Base-by-base conservation (phyloP, 305 asterid species). In the Ajuga reptans region DNA sequence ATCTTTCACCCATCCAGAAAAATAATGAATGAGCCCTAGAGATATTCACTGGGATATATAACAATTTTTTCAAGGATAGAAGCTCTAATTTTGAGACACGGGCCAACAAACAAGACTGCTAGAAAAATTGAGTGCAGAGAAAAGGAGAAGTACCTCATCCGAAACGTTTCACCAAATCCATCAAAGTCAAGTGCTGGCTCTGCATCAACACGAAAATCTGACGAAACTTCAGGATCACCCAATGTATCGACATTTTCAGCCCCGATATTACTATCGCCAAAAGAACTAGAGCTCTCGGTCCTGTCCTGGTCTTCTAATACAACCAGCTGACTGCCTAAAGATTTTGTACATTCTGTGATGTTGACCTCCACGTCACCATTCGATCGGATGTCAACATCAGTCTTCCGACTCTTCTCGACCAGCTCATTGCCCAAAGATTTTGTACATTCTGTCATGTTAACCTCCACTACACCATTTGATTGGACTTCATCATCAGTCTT, bases 211-310 rank as follows among this genome's bases (percentile, higher is more conserved):
- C 21, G 74, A 57, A 82, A 79, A 36, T 72, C 77, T 11, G 94
- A 81, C 5, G 58, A 68, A 73, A 73, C 87, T 76, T 93, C 97
- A 43, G 77, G 59, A 52, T 86, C 86, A 34, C 76, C 78, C 46
- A 75, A 46, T 67, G 71, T 24, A 14, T 77, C 84, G 24, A 60
- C 67, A 81, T 76, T 71, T 57, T 85, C 91, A 37, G 55, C 27
- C 63, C 66, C 89, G 39, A 81, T 85, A 66, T 61, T 74, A 49
- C 87, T 82, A 69, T 74, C 85, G 57, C 75, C 92, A 71, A 93
- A 93, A 27, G 99, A 93, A 80, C 97, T 92, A 3, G 93, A 90
- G 82, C 81, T 74, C 80, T 85, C 97, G 2, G 98, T 87, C 71
- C 83, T 53, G 65, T 81, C 86, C 58, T 80, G 81, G 71, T 14